These are phyloP conservation scores for Penicillium longicatenatum DNA, from an alignment of 495 filamentous ascomycete genomes.

Conservation along the genomic window DNA sequence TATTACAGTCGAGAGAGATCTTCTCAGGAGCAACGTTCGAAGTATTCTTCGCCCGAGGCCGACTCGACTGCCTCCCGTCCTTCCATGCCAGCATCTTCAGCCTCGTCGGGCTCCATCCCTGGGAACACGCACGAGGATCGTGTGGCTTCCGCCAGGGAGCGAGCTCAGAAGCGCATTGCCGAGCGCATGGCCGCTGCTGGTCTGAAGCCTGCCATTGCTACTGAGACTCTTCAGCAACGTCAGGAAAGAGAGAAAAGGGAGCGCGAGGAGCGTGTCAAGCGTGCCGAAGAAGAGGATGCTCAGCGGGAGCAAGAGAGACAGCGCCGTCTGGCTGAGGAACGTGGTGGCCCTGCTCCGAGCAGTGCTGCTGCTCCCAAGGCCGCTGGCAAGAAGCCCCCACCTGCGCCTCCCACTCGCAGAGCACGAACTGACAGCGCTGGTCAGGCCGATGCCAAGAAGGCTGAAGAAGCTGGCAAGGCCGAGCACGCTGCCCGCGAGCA, in stretches of 20 bases:
- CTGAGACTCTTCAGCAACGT: slow-evolving; percentile 79
- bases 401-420: slow-evolving; percentile 79
- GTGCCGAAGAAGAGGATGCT: slow-evolving; percentile 95
- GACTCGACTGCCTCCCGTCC: slow-evolving; percentile 36
- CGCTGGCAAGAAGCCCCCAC: slow-evolving; percentile 77
- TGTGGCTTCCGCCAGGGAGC: slow-evolving; percentile 93
- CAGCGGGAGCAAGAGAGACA: slow-evolving; percentile 86
- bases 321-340: slow-evolving; percentile 80
- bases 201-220: slow-evolving; percentile 69
- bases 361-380: slow-evolving; percentile 50
- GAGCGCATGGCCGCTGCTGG: slow-evolving; percentile 93
- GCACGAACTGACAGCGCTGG: slow-evolving; percentile 61
- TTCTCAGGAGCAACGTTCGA: slow-evolving; percentile 27
- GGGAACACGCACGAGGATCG: slow-evolving; percentile 90
- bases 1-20: slow-evolving; percentile 25
- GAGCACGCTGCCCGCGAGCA: slow-evolving; percentile 57
- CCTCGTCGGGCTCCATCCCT: slow-evolving; percentile 48
- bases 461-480: slow-evolving; percentile 56
- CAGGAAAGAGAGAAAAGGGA: slow-evolving; percentile 88
- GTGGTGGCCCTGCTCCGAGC: slow-evolving; percentile 53
- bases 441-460: slow-evolving; percentile 56
- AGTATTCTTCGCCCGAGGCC: slow-evolving; percentile 19
- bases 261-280: slow-evolving; percentile 77
- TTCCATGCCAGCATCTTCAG: slow-evolving; percentile 43
- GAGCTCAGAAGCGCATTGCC: slow-evolving; percentile 97